A percentile compares a stretch with the other conserved stretches of the same genome.
These are phyloP conservation scores for Aspergillus leporis DNA, from an alignment of 495 filamentous ascomycete genomes.

Conservation along the genomic window DNA sequence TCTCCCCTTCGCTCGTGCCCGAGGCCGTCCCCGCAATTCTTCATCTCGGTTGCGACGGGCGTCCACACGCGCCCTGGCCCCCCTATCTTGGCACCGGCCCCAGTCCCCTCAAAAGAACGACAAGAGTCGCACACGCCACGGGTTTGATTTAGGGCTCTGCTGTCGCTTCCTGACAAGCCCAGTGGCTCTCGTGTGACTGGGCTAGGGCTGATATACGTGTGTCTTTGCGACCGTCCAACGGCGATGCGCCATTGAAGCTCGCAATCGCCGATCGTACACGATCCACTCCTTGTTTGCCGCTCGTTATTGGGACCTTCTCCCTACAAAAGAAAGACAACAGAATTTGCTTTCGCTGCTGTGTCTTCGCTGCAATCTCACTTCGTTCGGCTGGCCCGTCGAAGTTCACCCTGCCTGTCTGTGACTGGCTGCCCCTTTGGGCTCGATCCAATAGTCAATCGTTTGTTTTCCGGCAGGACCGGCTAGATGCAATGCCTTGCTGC, in stretches of 20 bases:
- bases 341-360: background rate
- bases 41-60: conserved; percentile 2
- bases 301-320: conserved; percentile 17
- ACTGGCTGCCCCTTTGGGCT: conserved; percentile 12
- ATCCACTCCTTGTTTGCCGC: conserved; percentile 12
- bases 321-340: conserved; percentile 13
- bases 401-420: conserved; percentile 17
- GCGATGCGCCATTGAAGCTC: conserved; percentile 20
- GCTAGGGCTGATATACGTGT: conserved; percentile 12
- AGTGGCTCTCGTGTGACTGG: background rate
- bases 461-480: conserved; percentile 39
- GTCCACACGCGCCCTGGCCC: background rate
- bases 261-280: conserved; percentile 13
- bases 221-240: conserved; percentile 14
- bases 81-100: background rate
- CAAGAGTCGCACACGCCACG: background rate
- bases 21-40: background rate
- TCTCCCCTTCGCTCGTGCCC: background rate
- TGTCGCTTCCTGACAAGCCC: background rate
- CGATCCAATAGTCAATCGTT: conserved; percentile 4
- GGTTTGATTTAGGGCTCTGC: background rate
- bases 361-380: conserved; percentile 26
- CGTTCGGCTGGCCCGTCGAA: conserved; percentile 46
- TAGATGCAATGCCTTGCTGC: conserved; percentile 65
- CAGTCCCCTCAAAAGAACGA: background rate